A percentile compares a stretch with the other conserved stretches of the same genome.
Evolutionary conservation across 208 protist genomes (phyloP).

Genomic region (Leishmania lainsoni): DNA sequence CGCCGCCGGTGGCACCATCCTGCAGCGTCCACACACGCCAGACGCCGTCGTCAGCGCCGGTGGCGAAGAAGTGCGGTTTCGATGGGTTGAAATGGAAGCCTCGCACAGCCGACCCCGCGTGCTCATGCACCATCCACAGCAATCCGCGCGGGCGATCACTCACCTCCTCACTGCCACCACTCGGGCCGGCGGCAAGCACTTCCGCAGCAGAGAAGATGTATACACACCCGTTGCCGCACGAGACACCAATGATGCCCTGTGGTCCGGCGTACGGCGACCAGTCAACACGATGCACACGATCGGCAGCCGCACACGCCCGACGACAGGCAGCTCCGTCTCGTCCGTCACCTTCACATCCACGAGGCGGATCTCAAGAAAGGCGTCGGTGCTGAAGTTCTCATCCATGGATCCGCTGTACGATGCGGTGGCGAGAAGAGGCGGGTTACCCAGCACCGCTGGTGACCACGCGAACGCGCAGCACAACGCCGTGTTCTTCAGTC

Average conservation of each 20-base stretch:
- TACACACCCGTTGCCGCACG: conserved; percentile 63
- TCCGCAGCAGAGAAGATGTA: conserved; percentile 68
- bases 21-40: conserved; percentile 93
- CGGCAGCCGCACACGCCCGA: conserved; percentile 55
- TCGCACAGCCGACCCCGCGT: conserved; percentile 76
- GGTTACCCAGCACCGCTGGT: conserved; percentile 48
- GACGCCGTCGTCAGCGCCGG: conserved; percentile 62
- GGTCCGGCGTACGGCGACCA: conserved; percentile 60
- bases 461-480: conserved; percentile 85
- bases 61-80: conserved; percentile 87
- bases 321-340: conserved; percentile 65
- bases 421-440: conserved; percentile 70
- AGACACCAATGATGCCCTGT: conserved; percentile 75
- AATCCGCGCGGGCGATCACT: conserved; percentile 41
- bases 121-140: conserved; percentile 83
- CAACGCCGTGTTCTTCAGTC: conserved; percentile 56
- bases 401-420: conserved; percentile 68
- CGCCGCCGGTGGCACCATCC: conserved; percentile 62
- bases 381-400: conserved; percentile 77
- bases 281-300: conserved; percentile 72
- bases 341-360: conserved; percentile 77
- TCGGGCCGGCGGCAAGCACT: conserved; percentile 44
- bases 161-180: conserved; percentile 24
- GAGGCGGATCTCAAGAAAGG: conserved; percentile 63
- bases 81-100: conserved; percentile 94